Evolutionary conservation across 1,284 basidiomycete genomes (phyloP).

Genomic region (Termitomyces sp.): DNA sequence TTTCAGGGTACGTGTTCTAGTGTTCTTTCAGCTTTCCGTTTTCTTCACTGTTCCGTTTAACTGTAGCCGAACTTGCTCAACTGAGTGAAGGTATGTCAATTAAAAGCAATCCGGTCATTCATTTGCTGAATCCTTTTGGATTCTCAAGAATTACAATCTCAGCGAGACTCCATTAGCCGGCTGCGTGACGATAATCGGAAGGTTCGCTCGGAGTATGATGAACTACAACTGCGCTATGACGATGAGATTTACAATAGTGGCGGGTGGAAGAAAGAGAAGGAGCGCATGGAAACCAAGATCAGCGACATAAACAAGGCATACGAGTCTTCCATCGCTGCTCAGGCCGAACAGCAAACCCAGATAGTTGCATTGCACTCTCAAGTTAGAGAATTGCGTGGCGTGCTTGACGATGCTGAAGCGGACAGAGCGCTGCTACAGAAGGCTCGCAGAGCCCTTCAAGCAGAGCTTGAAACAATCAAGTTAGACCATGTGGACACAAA

Average conservation of each 20-base stretch:
- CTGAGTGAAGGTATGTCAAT: conserved; percentile 60
- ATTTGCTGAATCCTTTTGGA: neutral
- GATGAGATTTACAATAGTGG: conserved; percentile 74
- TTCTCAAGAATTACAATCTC: conserved; percentile 61
- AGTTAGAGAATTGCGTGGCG: conserved; percentile 74
- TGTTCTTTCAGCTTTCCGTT: neutral
- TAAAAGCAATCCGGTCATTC: neutral
- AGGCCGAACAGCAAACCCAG: conserved; percentile 78
- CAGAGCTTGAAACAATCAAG: conserved; percentile 76
- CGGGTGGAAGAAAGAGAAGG: conserved; percentile 84
- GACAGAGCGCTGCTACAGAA: conserved; percentile 77
- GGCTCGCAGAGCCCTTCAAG: conserved; percentile 75
- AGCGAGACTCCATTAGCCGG: conserved; percentile 69
- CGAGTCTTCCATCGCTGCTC: conserved; percentile 66
- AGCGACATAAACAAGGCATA: conserved; percentile 72
- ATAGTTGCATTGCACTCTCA: conserved; percentile 81
- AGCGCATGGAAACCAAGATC: conserved; percentile 80
- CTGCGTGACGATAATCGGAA: conserved; percentile 78
- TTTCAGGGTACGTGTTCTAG: conserved; percentile 56
- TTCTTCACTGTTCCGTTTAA: neutral
- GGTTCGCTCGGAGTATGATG: conserved; percentile 71
- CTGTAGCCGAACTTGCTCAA: conserved; percentile 65
- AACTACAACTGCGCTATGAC: conserved; percentile 70
- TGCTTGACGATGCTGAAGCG: conserved; percentile 80
- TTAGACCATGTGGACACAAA: conserved; percentile 67